Percentiles rank a stretch among this genome's conserved stretches.
Evolutionary conservation across 768 basidiomycete genomes (phyloP).

Genomic region (Pleurotus tuoliensis): DNA sequence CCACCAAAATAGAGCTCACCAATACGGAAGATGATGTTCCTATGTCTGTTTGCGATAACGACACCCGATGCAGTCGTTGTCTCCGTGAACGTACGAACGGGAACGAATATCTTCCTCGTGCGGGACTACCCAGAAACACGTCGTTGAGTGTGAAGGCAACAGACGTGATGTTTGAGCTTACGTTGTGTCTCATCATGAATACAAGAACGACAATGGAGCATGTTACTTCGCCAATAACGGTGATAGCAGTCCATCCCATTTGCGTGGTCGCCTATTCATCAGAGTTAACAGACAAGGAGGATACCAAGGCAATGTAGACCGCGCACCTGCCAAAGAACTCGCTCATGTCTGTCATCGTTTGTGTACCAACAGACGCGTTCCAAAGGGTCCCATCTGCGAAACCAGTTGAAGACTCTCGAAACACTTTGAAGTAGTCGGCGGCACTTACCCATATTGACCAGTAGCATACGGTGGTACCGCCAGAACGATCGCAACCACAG

Average conservation of each 20-base stretch:
- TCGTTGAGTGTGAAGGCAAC: neutral
- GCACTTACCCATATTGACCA: conserved; percentile 17
- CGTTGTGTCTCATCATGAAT: conserved; percentile 11
- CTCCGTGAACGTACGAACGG: neutral
- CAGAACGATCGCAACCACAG: conserved; percentile 8
- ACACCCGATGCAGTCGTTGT: neutral
- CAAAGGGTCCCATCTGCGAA: conserved; percentile 17
- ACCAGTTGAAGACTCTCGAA: neutral
- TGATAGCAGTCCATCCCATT: conserved; percentile 8
- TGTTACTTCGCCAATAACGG: conserved; percentile 9
- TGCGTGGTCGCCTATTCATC: neutral
- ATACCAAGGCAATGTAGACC: too few relatives aligned
- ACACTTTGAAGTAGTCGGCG: neutral
- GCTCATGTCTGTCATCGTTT: conserved; percentile 12
- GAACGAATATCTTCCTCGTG: neutral
- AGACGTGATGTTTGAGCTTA: neutral
- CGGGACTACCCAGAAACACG: neutral
- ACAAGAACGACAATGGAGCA: conserved; percentile 4
- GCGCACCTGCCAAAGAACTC: conserved; percentile 14
- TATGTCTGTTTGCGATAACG: conserved; percentile 5
- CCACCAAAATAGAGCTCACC: conserved; percentile 5
- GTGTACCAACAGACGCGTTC: conserved; percentile 19
- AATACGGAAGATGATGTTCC: conserved; percentile 10
- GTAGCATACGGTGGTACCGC: conserved; percentile 18
- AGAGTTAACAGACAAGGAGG: too few relatives aligned